phyloP scores from a whole-genome alignment of 176 grass and related monocot species.

The Cenchrus purpureus region DNA sequence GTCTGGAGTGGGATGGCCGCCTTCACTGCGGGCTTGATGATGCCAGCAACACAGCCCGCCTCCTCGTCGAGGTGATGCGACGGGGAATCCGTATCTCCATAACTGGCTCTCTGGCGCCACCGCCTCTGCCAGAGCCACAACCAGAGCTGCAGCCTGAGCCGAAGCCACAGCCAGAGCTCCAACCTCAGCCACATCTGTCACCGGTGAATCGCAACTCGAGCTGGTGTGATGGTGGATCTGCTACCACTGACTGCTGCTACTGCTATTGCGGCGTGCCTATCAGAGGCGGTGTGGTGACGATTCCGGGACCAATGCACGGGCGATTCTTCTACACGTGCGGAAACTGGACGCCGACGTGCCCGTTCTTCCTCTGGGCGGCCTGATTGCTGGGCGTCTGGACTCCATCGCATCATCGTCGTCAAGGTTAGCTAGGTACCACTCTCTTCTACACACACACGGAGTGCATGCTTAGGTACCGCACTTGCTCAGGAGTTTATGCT shows the following conservation, averaged over 20 bases:
- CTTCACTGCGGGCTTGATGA: conserved; percentile 68
- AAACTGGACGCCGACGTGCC: conserved; percentile 57
- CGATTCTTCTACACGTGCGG: conserved; percentile 51
- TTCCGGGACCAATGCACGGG: conserved; percentile 47
- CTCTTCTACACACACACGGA: too few relatives aligned
- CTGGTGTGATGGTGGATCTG: too few relatives aligned
- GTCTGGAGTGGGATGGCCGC: conserved; percentile 57
- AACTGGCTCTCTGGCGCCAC: conserved; percentile 39
- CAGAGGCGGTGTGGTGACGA: conserved; percentile 33
- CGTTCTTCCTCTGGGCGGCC: conserved; percentile 49
- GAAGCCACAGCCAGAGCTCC: neutral
- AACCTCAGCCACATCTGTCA: too few relatives aligned
- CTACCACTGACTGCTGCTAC: neutral
- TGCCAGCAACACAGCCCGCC: conserved; percentile 60
- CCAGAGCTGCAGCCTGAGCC: neutral
- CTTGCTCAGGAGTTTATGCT: too few relatives aligned
- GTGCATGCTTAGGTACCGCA: too few relatives aligned
- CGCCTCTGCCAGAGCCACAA: neutral
- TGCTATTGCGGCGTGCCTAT: conserved; percentile 55
- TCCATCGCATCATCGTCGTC: too few relatives aligned
- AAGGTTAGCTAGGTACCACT: too few relatives aligned
- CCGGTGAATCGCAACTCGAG: too few relatives aligned
- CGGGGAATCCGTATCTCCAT: conserved; percentile 47
- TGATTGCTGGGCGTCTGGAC: neutral
- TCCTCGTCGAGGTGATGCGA: conserved; percentile 50